Evolutionary conservation across 192 early-diverging fungal genomes (phyloP).

Genomic region (Radiomyces spectabilis): DNA sequence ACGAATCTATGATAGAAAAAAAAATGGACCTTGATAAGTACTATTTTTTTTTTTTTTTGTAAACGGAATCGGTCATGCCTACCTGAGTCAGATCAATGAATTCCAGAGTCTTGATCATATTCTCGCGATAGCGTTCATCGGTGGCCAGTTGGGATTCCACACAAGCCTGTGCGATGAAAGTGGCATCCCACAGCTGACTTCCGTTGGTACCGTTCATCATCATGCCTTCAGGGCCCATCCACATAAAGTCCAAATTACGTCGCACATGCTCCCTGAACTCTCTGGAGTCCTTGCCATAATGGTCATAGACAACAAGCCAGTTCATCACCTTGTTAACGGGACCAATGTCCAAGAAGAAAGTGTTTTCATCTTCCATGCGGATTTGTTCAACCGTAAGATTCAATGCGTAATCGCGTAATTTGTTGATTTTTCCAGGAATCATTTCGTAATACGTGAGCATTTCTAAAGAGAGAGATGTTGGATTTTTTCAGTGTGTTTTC

Average conservation of each 20-base stretch:
- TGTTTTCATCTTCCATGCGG: slow-evolving; percentile 84
- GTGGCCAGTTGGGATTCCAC: slow-evolving; percentile 73
- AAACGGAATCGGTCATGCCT: not conserved
- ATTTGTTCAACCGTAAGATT: slow-evolving; percentile 75
- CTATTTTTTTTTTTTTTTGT: not conserved
- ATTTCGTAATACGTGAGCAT: slow-evolving; percentile 67
- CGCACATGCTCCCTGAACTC: slow-evolving; percentile 69
- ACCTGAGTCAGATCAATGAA: slow-evolving; percentile 80
- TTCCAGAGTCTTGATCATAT: slow-evolving; percentile 59
- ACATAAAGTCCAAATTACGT: slow-evolving; percentile 81
- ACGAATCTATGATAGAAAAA: slow-evolving; percentile 49
- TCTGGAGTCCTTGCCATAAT: slow-evolving; percentile 77
- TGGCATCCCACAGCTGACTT: slow-evolving; percentile 94
- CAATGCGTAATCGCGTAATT: slow-evolving; percentile 60
- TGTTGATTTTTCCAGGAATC: slow-evolving; percentile 41
- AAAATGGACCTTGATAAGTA: not conserved
- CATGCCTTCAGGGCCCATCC: slow-evolving; percentile 87
- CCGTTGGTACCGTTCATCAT: slow-evolving; percentile 96
- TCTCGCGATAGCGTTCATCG: slow-evolving; percentile 57
- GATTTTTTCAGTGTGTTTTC: not conserved
- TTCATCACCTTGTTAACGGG: slow-evolving; percentile 95
- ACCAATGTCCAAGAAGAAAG: slow-evolving; percentile 82
- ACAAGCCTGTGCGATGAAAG: slow-evolving; percentile 79
- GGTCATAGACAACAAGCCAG: slow-evolving; percentile 80
- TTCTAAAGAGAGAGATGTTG: slow-evolving; percentile 15